Evolutionary conservation across 1,139 yeast genomes (phyloP), one percentile per base, ranked within the genome.

Genomic region (Suzukiozyma palmioleophila): DNA sequence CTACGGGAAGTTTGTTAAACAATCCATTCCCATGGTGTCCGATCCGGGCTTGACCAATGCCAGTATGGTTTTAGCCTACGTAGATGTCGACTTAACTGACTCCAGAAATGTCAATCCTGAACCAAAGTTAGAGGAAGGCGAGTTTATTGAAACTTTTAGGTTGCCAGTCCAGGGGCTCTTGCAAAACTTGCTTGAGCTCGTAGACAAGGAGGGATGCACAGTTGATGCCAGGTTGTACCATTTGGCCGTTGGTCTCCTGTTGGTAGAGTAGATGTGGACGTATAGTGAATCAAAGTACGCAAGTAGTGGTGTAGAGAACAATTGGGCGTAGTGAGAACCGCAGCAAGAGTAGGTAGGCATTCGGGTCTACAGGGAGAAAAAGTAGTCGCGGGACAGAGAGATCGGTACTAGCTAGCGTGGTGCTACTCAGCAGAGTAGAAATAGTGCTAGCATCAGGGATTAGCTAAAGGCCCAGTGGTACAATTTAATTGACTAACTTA

Each of bases 1-100:
- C 55, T 66, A 81, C 37, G 92, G 94, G 3, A 79, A 73, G 18
- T 68, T 77, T 41, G 53, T 70, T 12, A 64, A 70, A 8, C 66
- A 64, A 43, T 72, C 86, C 7, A 78, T 81, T 3, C 51, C 54
- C 12, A 73, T 86, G 54, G 90, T 67, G 62, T 85, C 87, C 52
- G 98, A 92, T 58, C 97, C 98, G 1, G 96, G 98, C 0, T 82
- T 92, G 55, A 84, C 96, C 49, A 89, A 90, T 60, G 94, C 97
- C 25, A 90, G 85, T 54, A 73, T 88, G 68, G 81, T 82, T 21
- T 64, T 90, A 47, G 95, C 92, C 2, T 81, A 82, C 30, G 88
- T 88, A 11, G 79, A 81, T 41, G 79, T 92, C 21, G 97, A 92
- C 54, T 63, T 86, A 63, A 52, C 64, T 1, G 79, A 78, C 43